These are phyloP conservation scores for Harringtonia lauricola DNA, from an alignment of 2,329 filamentous ascomycete genomes.

Conservation along the genomic window DNA sequence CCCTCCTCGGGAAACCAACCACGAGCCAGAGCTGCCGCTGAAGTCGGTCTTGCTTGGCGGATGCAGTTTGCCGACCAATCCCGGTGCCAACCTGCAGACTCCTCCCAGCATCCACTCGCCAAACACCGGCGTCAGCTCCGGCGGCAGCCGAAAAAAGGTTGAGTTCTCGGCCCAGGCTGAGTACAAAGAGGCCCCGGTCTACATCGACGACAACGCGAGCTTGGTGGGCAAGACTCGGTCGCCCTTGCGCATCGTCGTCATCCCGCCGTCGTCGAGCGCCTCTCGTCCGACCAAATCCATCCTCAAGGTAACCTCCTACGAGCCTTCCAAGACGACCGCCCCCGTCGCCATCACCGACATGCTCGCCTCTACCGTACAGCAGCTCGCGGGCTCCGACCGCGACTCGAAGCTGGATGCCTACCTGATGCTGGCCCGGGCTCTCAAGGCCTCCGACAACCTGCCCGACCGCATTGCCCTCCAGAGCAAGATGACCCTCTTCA, in stretches of 20 bases:
- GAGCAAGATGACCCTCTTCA: conserved; percentile 65
- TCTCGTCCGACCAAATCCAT: conserved; percentile 53
- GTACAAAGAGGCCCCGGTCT: conserved; percentile 42
- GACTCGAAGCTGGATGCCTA: conserved; percentile 77
- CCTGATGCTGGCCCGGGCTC: conserved; percentile 60
- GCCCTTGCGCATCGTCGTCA: conserved; percentile 23
- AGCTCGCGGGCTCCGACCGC: conserved; percentile 64
- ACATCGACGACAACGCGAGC: conserved; percentile 22
- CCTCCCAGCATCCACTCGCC: conserved; percentile 36
- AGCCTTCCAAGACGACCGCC: conserved; percentile 23
- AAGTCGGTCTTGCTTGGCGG: not conserved
- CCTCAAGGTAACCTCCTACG: conserved; percentile 53
- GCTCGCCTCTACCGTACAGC: conserved; percentile 73
- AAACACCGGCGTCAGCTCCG: conserved; percentile 2
- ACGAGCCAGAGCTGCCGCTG: conserved; percentile 17
- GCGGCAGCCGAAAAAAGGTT: conserved; percentile 39
- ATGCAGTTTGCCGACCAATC: conserved; percentile 20
- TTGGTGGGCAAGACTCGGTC: not conserved
- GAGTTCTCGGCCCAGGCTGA: conserved; percentile 46
- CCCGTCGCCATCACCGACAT: conserved; percentile 59
- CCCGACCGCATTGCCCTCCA: conserved; percentile 64
- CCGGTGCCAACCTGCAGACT: conserved; percentile 33
- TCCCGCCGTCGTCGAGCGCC: conserved; percentile 16
- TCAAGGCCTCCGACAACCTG: conserved; percentile 73
- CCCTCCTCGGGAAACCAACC: conserved; percentile 45